A percentile compares a stretch with the other conserved stretches of the same genome.
These are phyloP conservation scores for Ambrosia trifida DNA, from an alignment of 129 eudicot genomes.

Conservation along the genomic window DNA sequence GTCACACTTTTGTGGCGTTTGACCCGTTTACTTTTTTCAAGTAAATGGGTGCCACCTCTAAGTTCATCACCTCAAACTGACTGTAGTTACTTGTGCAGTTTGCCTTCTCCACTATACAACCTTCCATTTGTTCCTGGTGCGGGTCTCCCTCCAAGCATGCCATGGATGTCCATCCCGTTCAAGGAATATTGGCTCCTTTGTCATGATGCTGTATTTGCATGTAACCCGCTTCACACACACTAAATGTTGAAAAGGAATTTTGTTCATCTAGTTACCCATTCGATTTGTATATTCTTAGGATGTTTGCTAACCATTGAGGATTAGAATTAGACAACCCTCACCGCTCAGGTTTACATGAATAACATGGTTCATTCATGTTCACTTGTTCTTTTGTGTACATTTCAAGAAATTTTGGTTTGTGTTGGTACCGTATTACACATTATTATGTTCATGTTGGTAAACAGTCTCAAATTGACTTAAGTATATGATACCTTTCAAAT, in stretches of 20 bases:
- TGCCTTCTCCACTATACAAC: slow-evolving; percentile 48
- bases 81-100: slow-evolving; percentile 27
- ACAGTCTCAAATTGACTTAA: no score
- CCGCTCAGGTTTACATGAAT: slow-evolving; percentile 22
- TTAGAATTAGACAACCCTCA: neutral
- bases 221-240: slow-evolving; percentile 33
- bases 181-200: slow-evolving; percentile 86
- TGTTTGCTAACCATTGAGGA: slow-evolving; percentile 13
- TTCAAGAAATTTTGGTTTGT: slow-evolving; percentile 26
- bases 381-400: neutral
- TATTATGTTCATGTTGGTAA: neutral
- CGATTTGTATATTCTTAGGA: slow-evolving; percentile 29
- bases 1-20: neutral
- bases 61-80: slow-evolving; percentile 2
- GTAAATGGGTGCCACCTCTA: neutral
- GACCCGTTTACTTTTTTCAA: neutral
- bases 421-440: slow-evolving; percentile 3
- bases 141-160: slow-evolving; percentile 54
- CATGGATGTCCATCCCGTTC: slow-evolving; percentile 72
- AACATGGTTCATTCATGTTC: slow-evolving; percentile 5
- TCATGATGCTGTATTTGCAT: slow-evolving; percentile 58
- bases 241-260: neutral
- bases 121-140: slow-evolving; percentile 42
- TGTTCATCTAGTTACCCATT: neutral
- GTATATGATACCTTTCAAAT: neutral